These are phyloP conservation scores for Neurospora africana DNA, from an alignment of 495 filamentous ascomycete species.

Conservation along the genomic window DNA sequence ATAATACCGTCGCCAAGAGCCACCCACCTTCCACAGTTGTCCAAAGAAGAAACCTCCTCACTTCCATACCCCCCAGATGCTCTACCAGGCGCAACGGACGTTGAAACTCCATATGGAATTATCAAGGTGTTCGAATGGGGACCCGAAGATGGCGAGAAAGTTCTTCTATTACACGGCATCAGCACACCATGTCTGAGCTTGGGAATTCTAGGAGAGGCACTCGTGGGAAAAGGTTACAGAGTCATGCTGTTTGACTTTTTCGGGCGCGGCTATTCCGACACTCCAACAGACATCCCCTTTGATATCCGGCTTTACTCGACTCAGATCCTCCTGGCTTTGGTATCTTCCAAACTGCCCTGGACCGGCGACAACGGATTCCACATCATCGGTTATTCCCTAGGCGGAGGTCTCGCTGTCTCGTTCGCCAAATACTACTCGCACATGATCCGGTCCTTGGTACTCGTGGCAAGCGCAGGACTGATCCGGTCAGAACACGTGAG, in stretches of 20 bases:
- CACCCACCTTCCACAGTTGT: slow-evolving; percentile 16
- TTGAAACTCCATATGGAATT: slow-evolving; percentile 61
- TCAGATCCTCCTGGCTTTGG: slow-evolving; percentile 61
- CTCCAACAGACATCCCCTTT: slow-evolving; percentile 54
- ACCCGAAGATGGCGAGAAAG: slow-evolving; percentile 57
- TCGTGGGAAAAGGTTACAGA: slow-evolving; percentile 58
- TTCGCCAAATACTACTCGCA: slow-evolving; percentile 62
- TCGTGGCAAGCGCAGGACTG: slow-evolving; percentile 63
- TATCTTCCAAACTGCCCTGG: slow-evolving; percentile 49
- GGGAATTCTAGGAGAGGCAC: slow-evolving; percentile 50
- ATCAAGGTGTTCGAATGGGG: slow-evolving; percentile 78
- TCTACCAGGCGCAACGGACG: slow-evolving; percentile 64
- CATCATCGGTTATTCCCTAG: slow-evolving; percentile 73
- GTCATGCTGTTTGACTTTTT: slow-evolving; percentile 77
- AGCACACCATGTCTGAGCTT: slow-evolving; percentile 64
- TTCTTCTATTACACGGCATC: slow-evolving; percentile 71
- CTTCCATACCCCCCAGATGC: slow-evolving; percentile 62
- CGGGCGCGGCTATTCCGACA: slow-evolving; percentile 69
- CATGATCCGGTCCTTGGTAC: slow-evolving; percentile 57
- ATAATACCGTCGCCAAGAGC: slow-evolving; percentile 14
- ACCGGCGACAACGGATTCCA: slow-evolving; percentile 45
- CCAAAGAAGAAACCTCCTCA: slow-evolving; percentile 7
- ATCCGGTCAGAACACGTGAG: slow-evolving; percentile 32
- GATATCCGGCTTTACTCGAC: slow-evolving; percentile 60
- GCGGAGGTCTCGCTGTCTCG: slow-evolving; percentile 61